phyloP scores from a whole-genome alignment of 208 protist species.

The Acanthamoeba culbertsoni region DNA sequence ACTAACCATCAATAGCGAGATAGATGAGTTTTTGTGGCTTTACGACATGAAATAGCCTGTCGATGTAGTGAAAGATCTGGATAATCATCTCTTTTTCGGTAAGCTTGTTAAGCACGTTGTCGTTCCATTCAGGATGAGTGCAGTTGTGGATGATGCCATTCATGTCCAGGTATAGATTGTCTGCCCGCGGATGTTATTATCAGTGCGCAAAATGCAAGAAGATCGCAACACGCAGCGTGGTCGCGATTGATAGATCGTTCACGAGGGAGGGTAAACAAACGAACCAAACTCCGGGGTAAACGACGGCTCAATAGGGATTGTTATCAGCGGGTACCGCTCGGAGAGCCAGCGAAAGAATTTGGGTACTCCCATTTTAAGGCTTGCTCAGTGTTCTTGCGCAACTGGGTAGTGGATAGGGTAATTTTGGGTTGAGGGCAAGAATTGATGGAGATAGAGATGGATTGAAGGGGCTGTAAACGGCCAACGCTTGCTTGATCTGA shows the following conservation, averaged over 20 bases:
- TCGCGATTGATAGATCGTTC: conserved; percentile 82
- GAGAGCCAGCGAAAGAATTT: conserved; percentile 96
- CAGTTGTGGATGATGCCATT: conserved; percentile 99
- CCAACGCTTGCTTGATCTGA: too few relatives aligned
- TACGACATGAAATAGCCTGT: conserved; percentile 95
- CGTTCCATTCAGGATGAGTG: conserved; percentile 90
- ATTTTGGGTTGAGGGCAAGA: too few relatives aligned
- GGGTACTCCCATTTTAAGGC: conserved; percentile 71
- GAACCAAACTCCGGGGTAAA: conserved; percentile 73
- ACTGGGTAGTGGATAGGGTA: too few relatives aligned
- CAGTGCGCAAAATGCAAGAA: background rate
- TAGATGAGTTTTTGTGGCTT: conserved; percentile 95
- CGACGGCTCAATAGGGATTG: conserved; percentile 88
- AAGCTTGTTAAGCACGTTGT: conserved; percentile 60
- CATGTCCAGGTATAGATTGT: conserved; percentile 99
- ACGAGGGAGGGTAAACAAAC: conserved; percentile 71
- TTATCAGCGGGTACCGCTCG: conserved; percentile 94
- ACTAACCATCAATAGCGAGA: conserved; percentile 96
- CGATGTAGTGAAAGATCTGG: conserved; percentile 95
- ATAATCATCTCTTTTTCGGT: conserved; percentile 95
- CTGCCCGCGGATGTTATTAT: conserved; percentile 64
- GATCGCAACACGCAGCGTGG: background rate
- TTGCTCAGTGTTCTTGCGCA: background rate
- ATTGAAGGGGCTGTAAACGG: too few relatives aligned
- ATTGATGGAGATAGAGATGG: background rate